A percentile compares a stretch with the other conserved stretches of the same genome.
phyloP scores from a whole-genome alignment of 1,139 yeast species.

The Geotrichum klebahnii region DNA sequence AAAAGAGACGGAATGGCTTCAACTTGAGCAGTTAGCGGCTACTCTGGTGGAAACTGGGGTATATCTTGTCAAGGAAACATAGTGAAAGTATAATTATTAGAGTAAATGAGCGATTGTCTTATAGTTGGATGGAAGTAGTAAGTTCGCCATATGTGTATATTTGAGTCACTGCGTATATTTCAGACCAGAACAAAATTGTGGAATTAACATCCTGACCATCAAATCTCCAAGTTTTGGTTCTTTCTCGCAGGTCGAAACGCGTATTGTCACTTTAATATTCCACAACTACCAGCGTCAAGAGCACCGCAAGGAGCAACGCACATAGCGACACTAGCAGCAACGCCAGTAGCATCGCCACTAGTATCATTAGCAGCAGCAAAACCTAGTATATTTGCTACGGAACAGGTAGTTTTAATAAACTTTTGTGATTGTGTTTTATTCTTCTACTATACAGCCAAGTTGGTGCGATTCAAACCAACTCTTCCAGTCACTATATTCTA shows the following conservation, averaged over 20 bases:
- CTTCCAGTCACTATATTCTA: no score
- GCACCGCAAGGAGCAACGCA: neutral
- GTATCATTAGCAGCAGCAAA: no score
- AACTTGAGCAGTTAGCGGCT: neutral
- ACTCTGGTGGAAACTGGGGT: slow-evolving; percentile 1
- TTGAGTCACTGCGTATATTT: neutral
- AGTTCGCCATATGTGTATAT: neutral
- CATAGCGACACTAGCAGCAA: neutral
- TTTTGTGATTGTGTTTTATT: no score
- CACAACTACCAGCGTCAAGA: neutral
- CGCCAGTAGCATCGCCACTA: neutral
- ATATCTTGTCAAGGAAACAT: neutral
- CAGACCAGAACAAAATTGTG: neutral
- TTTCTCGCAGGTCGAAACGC: neutral
- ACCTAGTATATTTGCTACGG: no score
- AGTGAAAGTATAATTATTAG: no score
- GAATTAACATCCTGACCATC: neutral
- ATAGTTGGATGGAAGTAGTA: neutral
- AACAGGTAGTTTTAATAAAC: no score
- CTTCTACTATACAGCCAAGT: no score
- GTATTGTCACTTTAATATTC: neutral
- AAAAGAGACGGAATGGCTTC: slow-evolving; percentile 4
- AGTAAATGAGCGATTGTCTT: no score
- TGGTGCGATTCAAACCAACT: no score
- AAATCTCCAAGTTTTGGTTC: neutral